These are phyloP conservation scores for Cladosporium phlei DNA, from an alignment of 2,329 filamentous ascomycete genomes.

Conservation along the genomic window DNA sequence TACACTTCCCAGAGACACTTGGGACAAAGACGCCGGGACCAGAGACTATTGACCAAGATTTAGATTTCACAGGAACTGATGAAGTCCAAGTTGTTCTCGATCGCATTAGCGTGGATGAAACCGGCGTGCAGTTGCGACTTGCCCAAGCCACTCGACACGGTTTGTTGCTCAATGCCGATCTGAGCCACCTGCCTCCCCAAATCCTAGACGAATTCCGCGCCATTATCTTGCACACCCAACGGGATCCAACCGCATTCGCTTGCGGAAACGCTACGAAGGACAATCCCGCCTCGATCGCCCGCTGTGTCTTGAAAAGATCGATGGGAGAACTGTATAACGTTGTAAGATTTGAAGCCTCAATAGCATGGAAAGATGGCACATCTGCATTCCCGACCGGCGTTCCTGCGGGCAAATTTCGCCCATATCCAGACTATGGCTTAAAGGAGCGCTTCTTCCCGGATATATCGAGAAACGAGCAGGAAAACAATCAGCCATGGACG, in stretches of 20 bases:
- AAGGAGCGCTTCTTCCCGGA: conserved; percentile 19
- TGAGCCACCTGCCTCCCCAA: conserved; percentile 15
- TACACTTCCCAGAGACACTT: conserved; percentile 25
- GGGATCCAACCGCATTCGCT: too few relatives aligned
- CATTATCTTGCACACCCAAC: too few relatives aligned
- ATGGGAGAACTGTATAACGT: conserved; percentile 22
- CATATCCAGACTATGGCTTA: conserved; percentile 27
- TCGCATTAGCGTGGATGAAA: conserved; percentile 17
- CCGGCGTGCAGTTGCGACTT: conserved; percentile 19
- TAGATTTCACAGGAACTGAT: conserved; percentile 20
- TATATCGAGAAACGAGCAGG: conserved; percentile 16
- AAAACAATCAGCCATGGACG: conserved; percentile 35
- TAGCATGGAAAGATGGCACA: conserved; percentile 28
- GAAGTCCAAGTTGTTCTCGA: conserved; percentile 19
- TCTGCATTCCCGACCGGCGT: conserved; percentile 28
- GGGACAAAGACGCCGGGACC: conserved; percentile 9
- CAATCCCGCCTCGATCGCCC: conserved; percentile 16
- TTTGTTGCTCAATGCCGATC: conserved; percentile 25
- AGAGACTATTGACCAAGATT: conserved; percentile 18
- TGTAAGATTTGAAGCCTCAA: conserved; percentile 23
- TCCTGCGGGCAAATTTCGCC: conserved; percentile 19
- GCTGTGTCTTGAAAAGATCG: conserved; percentile 24
- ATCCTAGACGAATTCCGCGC: conserved; percentile 18
- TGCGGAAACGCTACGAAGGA: conserved; percentile 12
- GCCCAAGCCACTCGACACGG: conserved; percentile 15